A percentile compares a stretch with the other conserved stretches of the same genome.
Evolutionary conservation across 129 eudicot genomes (phyloP).

Genomic region (Kitagawia praeruptora): DNA sequence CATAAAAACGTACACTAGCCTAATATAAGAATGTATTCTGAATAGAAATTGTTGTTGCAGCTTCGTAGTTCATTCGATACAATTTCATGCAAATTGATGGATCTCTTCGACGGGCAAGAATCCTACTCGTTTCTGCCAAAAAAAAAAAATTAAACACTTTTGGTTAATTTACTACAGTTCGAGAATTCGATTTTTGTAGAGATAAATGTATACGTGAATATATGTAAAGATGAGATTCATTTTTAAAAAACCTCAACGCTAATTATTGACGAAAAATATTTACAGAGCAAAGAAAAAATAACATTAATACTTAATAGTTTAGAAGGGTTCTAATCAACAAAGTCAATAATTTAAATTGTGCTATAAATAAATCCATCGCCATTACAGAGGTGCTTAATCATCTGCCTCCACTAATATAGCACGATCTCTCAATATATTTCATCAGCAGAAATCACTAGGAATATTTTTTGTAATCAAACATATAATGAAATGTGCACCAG

Average conservation of each 20-base stretch:
- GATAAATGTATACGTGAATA: background rate
- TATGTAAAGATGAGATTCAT: too few species aligned
- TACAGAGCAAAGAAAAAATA: too few species aligned
- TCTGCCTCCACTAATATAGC: background rate
- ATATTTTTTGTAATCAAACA: background rate
- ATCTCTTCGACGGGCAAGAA: slow-evolving; percentile 34
- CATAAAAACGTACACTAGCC: background rate
- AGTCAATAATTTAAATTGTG: background rate
- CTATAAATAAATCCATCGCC: background rate
- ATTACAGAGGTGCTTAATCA: background rate
- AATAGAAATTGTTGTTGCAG: background rate
- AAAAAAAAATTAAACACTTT: background rate
- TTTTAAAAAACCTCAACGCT: too few species aligned
- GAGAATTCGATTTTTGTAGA: background rate
- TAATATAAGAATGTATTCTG: background rate
- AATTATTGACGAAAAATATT: background rate
- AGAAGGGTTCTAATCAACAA: background rate
- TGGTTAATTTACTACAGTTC: background rate
- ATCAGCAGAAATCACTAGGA: background rate
- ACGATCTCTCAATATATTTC: background rate
- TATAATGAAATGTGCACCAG: background rate
- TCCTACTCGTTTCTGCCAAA: slow-evolving; percentile 47
- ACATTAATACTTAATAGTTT: too few species aligned
- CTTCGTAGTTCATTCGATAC: background rate
- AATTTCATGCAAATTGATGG: background rate